Base-by-base conservation (phyloP, 306 rosid genomes). In the Alnus glutinosa region DNA sequence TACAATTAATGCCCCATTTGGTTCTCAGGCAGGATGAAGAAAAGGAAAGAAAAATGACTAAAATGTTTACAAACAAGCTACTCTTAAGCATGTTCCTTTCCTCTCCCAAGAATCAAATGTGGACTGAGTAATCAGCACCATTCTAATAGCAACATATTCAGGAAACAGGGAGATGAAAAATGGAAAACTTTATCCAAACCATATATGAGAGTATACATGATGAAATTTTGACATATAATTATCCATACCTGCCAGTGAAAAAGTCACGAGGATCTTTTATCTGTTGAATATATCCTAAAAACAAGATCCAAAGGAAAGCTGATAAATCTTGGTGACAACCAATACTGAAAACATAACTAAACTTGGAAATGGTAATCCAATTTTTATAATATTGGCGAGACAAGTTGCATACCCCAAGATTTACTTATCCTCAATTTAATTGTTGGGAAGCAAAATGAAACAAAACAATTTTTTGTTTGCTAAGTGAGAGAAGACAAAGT, bases 201-300 rank as follows among this genome's bases (percentile, higher is more conserved):
- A 57, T 16, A 57, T 9, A 73, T 64, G 54, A 67, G 4, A 11
- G 76, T 74, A 39, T 30, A 34, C 66, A 3, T 30, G 42, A 52
- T 23, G 70, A 72, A 59, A 62, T 67, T n/a, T 55, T 37, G 48
- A 32, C 16, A 7, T 30, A 47, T 71, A 61, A 39, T 11, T 12
- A 13, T 13, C 47, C 63, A 54, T 47, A 93, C 98, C 97, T 94
- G 88, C 97, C 97, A 11, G 98, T 87, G 92, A 92, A 91, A 79
- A 80, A 91, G 74, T 87, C 92, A 37, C 78, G 80, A 16, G 92
- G 84, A 74, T 84, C 73, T 75, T 86, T 88, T 74, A 94, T 82
- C 78, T 94, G 93, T 80, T 92, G 90, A 0, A 84, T 83, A 64
- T 85, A 84, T 50, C 98, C 97, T 94, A 89, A 57, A 82, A 77